Conservation (phyloP, 1,139 yeast species). For the Geotrichum phurueaensis region DNA sequence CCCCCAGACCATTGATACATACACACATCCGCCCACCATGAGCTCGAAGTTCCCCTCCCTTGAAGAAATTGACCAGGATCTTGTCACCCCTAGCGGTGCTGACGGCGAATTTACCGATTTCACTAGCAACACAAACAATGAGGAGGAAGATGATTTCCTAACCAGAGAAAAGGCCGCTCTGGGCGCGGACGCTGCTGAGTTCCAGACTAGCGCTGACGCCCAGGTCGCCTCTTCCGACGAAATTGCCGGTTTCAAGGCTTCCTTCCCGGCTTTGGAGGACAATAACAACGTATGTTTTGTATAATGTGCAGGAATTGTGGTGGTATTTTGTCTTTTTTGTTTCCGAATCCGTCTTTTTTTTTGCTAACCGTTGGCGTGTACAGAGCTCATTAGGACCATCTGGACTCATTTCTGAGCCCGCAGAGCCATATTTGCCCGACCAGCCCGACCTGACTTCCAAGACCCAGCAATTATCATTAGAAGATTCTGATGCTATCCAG, state of each 20-base stretch:
- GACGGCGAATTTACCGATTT: conserved; percentile 34
- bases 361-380: background rate
- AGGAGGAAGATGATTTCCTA: conserved; percentile 54
- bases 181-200: conserved; percentile 66
- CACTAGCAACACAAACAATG: conserved; percentile 34
- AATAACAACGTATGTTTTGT: background rate
- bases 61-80: conserved; percentile 43
- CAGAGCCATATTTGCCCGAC: conserved; percentile 30
- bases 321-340: background rate
- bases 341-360: background rate
- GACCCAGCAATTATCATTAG: conserved; percentile 29
- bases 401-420: conserved; percentile 29
- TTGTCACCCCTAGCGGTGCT: conserved; percentile 21
- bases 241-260: conserved; percentile 36
- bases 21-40: conserved; percentile 41
- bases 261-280: conserved; percentile 53
- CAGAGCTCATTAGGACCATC: conserved; percentile 20
- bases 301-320: conserved; percentile 2
- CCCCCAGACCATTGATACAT: background rate
- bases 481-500: conserved; percentile 35
- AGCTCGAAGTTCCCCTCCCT: conserved; percentile 85
- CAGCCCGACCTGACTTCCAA: conserved; percentile 22
- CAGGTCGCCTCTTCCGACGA: conserved; percentile 47
- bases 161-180: conserved; percentile 78
- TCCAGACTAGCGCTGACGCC: conserved; percentile 61